These are phyloP conservation scores for Amniculicola lignicola DNA, from an alignment of 495 filamentous ascomycete genomes.

Conservation along the genomic window DNA sequence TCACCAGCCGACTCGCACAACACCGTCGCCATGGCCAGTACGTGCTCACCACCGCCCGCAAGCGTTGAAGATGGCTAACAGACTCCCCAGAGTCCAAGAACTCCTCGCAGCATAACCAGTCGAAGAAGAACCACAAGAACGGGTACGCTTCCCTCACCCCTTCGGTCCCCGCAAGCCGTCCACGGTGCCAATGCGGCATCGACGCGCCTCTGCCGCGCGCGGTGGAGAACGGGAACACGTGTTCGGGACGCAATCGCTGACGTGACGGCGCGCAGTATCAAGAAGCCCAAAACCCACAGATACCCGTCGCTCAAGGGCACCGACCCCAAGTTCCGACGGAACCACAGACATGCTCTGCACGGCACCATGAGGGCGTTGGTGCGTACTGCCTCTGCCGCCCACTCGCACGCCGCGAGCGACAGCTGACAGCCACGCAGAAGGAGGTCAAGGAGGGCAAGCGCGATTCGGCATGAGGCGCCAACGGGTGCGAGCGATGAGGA, in stretches of 20 bases:
- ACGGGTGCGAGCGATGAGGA: constrained; percentile 10
- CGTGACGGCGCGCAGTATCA: constrained; percentile 67
- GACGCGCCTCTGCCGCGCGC: neutral
- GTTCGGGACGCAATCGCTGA: too few relatives aligned
- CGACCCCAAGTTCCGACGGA: constrained; percentile 98
- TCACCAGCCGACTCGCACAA: constrained; percentile 17
- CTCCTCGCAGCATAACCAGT: constrained; percentile 96
- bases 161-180: too few relatives aligned
- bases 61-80: neutral
- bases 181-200: too few relatives aligned
- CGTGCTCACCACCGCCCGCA: constrained; percentile 15
- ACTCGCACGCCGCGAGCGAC: neutral
- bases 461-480: constrained; percentile 53
- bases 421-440: constrained; percentile 62
- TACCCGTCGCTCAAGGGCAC: constrained; percentile 98
- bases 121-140: constrained; percentile 95
- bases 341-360: constrained; percentile 98
- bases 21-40: constrained; percentile 51
- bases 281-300: constrained; percentile 98
- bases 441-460: constrained; percentile 95
- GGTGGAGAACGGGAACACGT: too few relatives aligned
- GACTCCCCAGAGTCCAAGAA: constrained; percentile 86
- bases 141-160: constrained; percentile 60
- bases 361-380: constrained; percentile 97
- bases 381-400: constrained; percentile 45